A percentile compares a stretch with the other conserved stretches of the same genome.
These are phyloP conservation scores for Nannochloropsis oceanica DNA, from an alignment of 108 stramenopile genomes.

Conservation along the genomic window DNA sequence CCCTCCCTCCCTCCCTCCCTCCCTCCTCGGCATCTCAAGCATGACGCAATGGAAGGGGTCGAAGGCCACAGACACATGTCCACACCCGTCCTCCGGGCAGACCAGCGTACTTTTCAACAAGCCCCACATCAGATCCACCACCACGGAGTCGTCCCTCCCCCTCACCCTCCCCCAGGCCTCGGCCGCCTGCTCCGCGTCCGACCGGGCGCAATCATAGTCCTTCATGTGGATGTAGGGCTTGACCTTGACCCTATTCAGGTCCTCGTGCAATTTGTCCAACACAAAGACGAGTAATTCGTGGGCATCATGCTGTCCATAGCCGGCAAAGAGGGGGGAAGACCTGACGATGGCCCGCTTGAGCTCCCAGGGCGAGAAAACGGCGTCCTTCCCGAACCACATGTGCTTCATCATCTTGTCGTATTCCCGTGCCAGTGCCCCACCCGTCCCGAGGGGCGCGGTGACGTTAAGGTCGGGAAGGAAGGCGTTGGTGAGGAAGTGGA, in stretches of 20 bases:
- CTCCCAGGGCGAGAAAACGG: slow-evolving; percentile 16
- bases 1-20: not conserved
- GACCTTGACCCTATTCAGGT: slow-evolving; percentile 80
- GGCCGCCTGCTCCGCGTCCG: slow-evolving; percentile 7
- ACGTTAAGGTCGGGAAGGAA: slow-evolving; percentile 52
- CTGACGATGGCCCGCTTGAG: slow-evolving; percentile 73
- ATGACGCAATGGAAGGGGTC: not conserved
- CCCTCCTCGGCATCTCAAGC: not conserved
- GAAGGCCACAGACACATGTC: not conserved
- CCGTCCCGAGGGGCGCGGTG: slow-evolving; percentile 74
- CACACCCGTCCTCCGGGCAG: slow-evolving; percentile 6
- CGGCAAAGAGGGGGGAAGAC: slow-evolving; percentile 57
- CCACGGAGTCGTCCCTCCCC: slow-evolving; percentile 11
- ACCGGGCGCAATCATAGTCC: slow-evolving; percentile 14
- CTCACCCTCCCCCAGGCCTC: slow-evolving; percentile 20
- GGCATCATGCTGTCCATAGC: slow-evolving; percentile 96
- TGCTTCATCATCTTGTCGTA: slow-evolving; percentile 63
- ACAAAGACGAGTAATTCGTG: slow-evolving; percentile 87
- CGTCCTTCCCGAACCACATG: slow-evolving; percentile 55
- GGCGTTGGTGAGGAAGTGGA: slow-evolving; percentile 38
- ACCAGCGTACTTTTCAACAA: slow-evolving; percentile 28
- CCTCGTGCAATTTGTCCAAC: slow-evolving; percentile 88
- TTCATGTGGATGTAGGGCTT: slow-evolving; percentile 72
- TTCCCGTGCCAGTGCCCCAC: slow-evolving; percentile 67
- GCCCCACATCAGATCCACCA: slow-evolving; percentile 20